Conservation (phyloP, 208 protist genomes). For the Crithidia fasciculata region DNA sequence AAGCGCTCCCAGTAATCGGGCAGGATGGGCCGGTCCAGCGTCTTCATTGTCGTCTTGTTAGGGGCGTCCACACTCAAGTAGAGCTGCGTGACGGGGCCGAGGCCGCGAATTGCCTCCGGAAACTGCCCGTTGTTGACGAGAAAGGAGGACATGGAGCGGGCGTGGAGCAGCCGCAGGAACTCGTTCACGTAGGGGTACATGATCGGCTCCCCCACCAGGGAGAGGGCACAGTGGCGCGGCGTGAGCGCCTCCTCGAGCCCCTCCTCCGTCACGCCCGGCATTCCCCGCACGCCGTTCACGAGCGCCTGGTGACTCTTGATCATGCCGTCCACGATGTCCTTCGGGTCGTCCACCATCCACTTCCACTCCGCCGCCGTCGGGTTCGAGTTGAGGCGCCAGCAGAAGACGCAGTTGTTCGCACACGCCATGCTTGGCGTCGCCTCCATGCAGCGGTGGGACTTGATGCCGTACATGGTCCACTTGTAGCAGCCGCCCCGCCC, state of each 20-base stretch:
- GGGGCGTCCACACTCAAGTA: conserved; percentile 95
- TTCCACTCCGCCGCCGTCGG: conserved; percentile 91
- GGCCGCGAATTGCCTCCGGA: conserved; percentile 68
- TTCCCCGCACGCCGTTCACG: conserved; percentile 83
- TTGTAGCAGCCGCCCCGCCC: conserved; percentile 97
- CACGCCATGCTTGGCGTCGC: conserved; percentile 96
- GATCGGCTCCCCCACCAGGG: conserved; percentile 95
- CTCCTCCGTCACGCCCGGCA: conserved; percentile 90
- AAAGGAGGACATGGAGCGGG: conserved; percentile 89
- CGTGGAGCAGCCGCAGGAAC: conserved; percentile 86
- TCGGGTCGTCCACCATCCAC: conserved; percentile 93
- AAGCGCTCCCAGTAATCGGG: conserved; percentile 95
- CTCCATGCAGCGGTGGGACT: conserved; percentile 96
- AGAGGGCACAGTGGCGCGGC: conserved; percentile 94
- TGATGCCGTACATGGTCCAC: conserved; percentile 98
- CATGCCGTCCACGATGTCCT: conserved; percentile 86
- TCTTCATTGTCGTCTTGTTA: conserved; percentile 89
- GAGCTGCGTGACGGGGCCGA: conserved; percentile 92
- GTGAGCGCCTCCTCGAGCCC: conserved; percentile 83
- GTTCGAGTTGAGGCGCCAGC: conserved; percentile 95
- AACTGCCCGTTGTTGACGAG: conserved; percentile 95
- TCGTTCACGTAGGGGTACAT: conserved; percentile 96
- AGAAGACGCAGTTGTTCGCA: conserved; percentile 97
- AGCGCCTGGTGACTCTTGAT: conserved; percentile 79
- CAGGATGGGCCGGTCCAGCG: conserved; percentile 92